A percentile compares a stretch with the other conserved stretches of the same genome.
Conservation (phyloP, 805 yeast genomes). For the Dipodascus albidus region DNA sequence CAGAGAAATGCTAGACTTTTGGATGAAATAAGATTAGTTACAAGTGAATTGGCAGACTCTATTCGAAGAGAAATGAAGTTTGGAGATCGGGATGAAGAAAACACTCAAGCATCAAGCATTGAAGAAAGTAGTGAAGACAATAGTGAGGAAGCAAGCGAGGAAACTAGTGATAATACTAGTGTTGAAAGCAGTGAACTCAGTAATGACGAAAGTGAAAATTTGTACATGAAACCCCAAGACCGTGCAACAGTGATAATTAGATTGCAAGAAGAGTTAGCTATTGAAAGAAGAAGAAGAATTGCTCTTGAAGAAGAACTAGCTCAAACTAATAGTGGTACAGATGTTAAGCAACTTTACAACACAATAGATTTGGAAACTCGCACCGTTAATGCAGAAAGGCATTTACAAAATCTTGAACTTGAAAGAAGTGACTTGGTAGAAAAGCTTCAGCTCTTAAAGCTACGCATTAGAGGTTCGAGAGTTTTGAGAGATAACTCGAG, state of each 20-base stretch:
- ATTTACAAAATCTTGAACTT: not conserved
- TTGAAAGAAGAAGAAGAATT: not conserved
- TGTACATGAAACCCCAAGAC: not conserved
- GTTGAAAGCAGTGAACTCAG: not conserved
- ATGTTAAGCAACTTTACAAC: not conserved
- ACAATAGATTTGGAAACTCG: not conserved
- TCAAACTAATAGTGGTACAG: not conserved
- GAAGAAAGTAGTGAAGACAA: too few relatives aligned
- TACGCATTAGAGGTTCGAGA: not conserved
- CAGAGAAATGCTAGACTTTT: conserved; percentile 16
- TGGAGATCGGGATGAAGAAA: not conserved
- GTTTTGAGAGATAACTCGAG: not conserved
- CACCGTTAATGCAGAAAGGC: not conserved
- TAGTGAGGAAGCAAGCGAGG: not conserved
- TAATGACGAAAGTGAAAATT: not conserved
- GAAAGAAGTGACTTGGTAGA: not conserved
- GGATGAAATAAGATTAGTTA: conserved; percentile 26
- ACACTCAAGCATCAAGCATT: too few relatives aligned
- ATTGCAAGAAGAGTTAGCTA: not conserved
- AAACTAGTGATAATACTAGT: not conserved
- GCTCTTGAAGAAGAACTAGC: not conserved
- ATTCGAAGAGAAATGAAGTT: conserved; percentile 22
- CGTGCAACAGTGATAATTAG: not conserved
- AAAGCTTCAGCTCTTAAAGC: not conserved
- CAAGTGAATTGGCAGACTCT: conserved; percentile 28